phyloP scores from a whole-genome alignment of 2,329 filamentous ascomycete species.

The Aureobasidium mangrovei region DNA sequence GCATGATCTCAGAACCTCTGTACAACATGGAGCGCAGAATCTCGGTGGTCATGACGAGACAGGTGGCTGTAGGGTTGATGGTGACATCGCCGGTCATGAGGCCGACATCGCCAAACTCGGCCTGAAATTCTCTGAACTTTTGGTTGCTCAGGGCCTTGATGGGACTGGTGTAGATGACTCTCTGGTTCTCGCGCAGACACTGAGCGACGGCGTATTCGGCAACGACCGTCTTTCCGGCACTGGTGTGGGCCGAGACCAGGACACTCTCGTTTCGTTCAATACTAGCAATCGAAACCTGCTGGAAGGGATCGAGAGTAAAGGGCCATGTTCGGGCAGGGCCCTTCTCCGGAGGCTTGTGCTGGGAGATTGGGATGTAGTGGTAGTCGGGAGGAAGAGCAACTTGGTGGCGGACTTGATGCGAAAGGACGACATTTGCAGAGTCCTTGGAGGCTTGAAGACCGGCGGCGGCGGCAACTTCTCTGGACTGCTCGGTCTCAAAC shows the following conservation, averaged over 20 bases:
- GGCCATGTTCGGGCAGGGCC: conserved; percentile 69
- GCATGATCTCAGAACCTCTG: conserved; percentile 97
- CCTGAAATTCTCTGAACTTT: conserved; percentile 93
- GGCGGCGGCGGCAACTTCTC: conserved; percentile 74
- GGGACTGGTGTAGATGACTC: conserved; percentile 97
- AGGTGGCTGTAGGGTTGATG: conserved; percentile 96
- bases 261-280: conserved; percentile 96
- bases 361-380: conserved; percentile 74
- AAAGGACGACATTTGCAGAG: conserved; percentile 65
- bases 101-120: conserved; percentile 92
- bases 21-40: conserved; percentile 99
- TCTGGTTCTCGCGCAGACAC: conserved; percentile 91
- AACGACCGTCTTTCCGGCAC: conserved; percentile 95
- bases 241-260: conserved; percentile 91
- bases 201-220: conserved; percentile 98
- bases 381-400: conserved; percentile 91
- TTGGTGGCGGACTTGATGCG: conserved; percentile 97
- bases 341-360: conserved; percentile 81
- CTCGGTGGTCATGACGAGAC: conserved; percentile 97
- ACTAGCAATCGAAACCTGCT: conserved; percentile 85
- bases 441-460: conserved; percentile 58
- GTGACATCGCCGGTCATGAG: conserved; percentile 99
- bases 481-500: conserved; percentile 89
- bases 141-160: conserved; percentile 99
- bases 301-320: conserved; percentile 95